phyloP scores from a whole-genome alignment of 345 rosid species.

The Isatis tinctoria region DNA sequence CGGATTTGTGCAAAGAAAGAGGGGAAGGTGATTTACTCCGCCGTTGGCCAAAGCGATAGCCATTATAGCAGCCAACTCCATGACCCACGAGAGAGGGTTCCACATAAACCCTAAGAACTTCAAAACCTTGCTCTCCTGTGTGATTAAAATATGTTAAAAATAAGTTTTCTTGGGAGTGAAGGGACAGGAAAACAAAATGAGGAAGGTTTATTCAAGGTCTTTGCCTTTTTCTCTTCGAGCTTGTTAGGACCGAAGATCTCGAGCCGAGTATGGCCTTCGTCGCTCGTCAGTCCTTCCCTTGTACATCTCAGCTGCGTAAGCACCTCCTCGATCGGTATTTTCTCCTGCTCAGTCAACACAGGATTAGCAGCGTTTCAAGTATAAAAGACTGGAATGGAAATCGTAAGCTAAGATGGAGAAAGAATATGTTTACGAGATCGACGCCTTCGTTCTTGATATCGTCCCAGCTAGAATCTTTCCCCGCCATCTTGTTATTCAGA shows the following conservation, averaged over 20 bases:
- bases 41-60: conserved; percentile 82
- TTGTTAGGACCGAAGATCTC: conserved; percentile 74
- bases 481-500: conserved; percentile 32
- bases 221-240: conserved; percentile 78
- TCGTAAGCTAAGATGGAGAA: not conserved
- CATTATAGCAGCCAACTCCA: conserved; percentile 90
- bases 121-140: conserved; percentile 66
- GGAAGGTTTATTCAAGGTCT: not conserved
- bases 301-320: conserved; percentile 65
- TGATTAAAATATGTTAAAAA: not conserved
- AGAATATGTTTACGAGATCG: conserved; percentile 41
- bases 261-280: conserved; percentile 68
- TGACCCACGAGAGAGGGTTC: conserved; percentile 95
- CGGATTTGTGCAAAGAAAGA: not conserved
- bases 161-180: not conserved
- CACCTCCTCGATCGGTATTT: conserved; percentile 69
- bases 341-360: conserved; percentile 40
- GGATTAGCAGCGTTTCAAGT: too few relatives aligned
- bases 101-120: conserved; percentile 90
- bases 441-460: conserved; percentile 56
- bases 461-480: conserved; percentile 43
- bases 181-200: not conserved
- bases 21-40: conserved; percentile 39
- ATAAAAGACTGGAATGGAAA: not conserved
- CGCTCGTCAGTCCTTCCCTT: conserved; percentile 52